Base-by-base conservation (phyloP, 192 early-diverging fungal genomes). In the Linnemannia exigua region DNA sequence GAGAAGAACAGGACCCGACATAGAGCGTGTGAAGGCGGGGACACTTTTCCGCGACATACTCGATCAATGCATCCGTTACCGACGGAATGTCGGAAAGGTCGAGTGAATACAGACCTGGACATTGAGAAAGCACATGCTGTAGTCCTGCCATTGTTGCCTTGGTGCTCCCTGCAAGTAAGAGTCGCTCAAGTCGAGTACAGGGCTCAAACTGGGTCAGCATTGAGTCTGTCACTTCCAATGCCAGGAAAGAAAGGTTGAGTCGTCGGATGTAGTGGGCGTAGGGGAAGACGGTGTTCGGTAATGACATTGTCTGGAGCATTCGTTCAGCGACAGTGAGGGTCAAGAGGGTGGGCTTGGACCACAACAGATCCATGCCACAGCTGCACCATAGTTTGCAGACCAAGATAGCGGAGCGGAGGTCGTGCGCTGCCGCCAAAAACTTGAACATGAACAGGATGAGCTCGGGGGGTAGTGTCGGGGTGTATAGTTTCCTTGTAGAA, bases 251-350 rank as follows among this genome's bases (percentile, higher is more conserved):
- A 11, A 93, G 78, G 63, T 93, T 93, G 51, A 93, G 88, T 19
- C 92, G 88, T 31, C 91, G 88, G 28, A 93, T 90, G 58, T 91
- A 91, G 9, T 88, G 80, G 11, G 82, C 46, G 58, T 93, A 93
- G 1, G 88, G 91, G 52, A 90, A 90, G 16, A 80, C 46, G 28
- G 77, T 80, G 16, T 61, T 72, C 5, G 82, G 74, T 5, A 41
- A 25, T 1, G 72, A 31, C 63, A 86, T 46, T 31, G 84, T 77
- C 20, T 77, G 69, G 20, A 74, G 37, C 78, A 86, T 86, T 33
- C 54, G 70, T 46, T 80, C 74, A 3, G 70, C 67, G 22, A 79
- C 66, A 1, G 63, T 0, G 5, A 61, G 12, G 4, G 72, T 76
- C 61, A 68, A 28, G 0, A 79, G 50, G 7, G 78, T 50, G 31